Evolutionary conservation across 768 basidiomycete species (phyloP).

Genomic region (Rhodotorula diobovata): DNA sequence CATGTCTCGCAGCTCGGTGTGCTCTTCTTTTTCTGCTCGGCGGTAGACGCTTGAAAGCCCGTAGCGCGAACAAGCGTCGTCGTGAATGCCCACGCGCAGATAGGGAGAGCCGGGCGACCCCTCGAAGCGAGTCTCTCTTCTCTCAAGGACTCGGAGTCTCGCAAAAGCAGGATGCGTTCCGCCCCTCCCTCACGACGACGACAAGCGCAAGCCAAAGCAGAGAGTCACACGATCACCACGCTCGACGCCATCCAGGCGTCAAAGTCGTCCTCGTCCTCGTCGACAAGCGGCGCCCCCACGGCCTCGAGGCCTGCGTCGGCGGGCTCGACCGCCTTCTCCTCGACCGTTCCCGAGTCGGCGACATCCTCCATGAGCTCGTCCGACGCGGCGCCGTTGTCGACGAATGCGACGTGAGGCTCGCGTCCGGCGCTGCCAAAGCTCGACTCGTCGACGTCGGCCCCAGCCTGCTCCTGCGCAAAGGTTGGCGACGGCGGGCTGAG

Average conservation of each 20-base stretch:
- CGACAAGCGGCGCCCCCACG: not conserved
- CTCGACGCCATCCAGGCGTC: slow-evolving; percentile 22
- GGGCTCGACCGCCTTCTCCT: not conserved
- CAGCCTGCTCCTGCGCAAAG: not conserved
- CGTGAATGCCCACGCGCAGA: no score
- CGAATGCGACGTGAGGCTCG: not conserved
- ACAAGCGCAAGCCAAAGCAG: not conserved
- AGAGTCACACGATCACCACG: slow-evolving; percentile 7
- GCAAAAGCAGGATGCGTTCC: not conserved
- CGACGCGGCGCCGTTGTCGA: not conserved
- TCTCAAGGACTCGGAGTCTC: not conserved
- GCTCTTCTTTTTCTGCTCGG: no score
- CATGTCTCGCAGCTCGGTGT: no score
- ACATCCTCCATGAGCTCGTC: not conserved
- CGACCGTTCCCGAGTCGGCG: not conserved
- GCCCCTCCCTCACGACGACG: no score
- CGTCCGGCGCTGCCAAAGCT: no score
- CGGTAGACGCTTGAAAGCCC: no score
- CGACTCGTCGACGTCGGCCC: not conserved
- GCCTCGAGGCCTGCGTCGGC: not conserved
- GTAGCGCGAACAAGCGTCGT: no score
- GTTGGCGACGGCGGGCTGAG: not conserved
- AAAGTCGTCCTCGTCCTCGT: slow-evolving; percentile 17
- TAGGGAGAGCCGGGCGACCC: no score
- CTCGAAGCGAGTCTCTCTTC: no score